A percentile compares a stretch with the other conserved stretches of the same genome.
phyloP scores from a whole-genome alignment of 306 rosid genomes.

The Begonia peltatifolia region DNA sequence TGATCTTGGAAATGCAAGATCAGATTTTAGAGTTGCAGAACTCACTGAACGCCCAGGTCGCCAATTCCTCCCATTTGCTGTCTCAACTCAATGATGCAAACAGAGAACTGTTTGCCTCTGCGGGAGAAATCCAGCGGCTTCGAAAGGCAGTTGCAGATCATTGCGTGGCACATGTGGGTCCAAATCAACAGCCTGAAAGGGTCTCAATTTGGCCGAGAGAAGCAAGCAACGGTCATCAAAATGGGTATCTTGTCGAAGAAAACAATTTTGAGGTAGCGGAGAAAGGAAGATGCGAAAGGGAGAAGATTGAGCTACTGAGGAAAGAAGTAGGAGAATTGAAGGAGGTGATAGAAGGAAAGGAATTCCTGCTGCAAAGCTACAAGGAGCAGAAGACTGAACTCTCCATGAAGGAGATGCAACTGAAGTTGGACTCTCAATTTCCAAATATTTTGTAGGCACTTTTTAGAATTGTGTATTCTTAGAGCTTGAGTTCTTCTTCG shows the following conservation, averaged over 20 bases:
- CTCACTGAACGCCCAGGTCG: conserved; percentile 51
- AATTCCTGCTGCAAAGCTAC: conserved; percentile 73
- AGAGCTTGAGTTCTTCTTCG: conserved; percentile 14
- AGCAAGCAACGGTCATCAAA: neutral
- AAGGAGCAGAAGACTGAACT: conserved; percentile 85
- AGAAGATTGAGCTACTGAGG: conserved; percentile 59
- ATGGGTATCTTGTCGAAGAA: neutral
- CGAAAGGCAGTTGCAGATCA: conserved; percentile 76
- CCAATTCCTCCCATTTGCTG: conserved; percentile 68
- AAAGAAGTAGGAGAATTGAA: conserved; percentile 82
- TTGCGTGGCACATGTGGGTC: neutral
- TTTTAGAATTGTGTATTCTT: conserved; percentile 44
- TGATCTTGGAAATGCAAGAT: conserved; percentile 96
- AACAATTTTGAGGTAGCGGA: neutral
- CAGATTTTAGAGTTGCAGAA: conserved; percentile 73
- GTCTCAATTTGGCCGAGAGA: neutral
- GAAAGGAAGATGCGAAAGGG: conserved; percentile 44
- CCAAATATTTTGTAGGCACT: conserved; percentile 77
- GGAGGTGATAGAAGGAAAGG: conserved; percentile 86
- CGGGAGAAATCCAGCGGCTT: conserved; percentile 78
- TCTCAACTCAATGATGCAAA: conserved; percentile 66
- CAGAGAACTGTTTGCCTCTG: conserved; percentile 59
- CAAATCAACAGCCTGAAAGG: neutral
- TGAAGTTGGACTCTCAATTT: conserved; percentile 76
- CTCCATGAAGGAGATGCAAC: conserved; percentile 69